Conservation (phyloP, 1,139 yeast species). For the Suhomyces terraborum region DNA sequence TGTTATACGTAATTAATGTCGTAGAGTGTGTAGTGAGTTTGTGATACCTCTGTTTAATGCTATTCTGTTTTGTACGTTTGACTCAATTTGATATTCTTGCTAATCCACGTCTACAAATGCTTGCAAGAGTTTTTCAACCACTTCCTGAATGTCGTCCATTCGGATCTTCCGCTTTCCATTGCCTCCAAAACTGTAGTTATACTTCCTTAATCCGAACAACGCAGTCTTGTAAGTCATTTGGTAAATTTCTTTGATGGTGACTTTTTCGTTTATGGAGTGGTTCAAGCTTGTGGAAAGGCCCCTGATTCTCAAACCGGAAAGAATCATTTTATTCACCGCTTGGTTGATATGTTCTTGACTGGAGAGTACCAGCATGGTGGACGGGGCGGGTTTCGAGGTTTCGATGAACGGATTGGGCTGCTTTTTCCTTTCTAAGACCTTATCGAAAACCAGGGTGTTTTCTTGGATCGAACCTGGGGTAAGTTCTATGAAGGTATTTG, state of each 20-base stretch:
- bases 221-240: constrained; percentile 47
- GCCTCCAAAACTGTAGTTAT: constrained; percentile 29
- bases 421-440: constrained; percentile 36
- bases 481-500: constrained; percentile 11
- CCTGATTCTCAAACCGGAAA: constrained; percentile 46
- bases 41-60: too few species aligned
- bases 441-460: constrained; percentile 34
- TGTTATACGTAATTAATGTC: background rate
- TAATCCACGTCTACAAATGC: constrained; percentile 34
- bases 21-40: background rate
- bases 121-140: constrained; percentile 39
- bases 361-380: constrained; percentile 24
- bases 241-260: constrained; percentile 43
- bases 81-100: too few species aligned
- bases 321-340: constrained; percentile 38
- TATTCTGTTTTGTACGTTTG: too few species aligned
- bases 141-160: constrained; percentile 38
- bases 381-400: constrained; percentile 13
- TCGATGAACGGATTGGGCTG: constrained; percentile 19
- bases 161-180: constrained; percentile 7
- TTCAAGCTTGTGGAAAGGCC: constrained; percentile 36
- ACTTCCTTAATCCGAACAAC: constrained; percentile 42
- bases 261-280: constrained; percentile 32
- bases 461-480: constrained; percentile 5
- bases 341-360: constrained; percentile 37